These are phyloP conservation scores for Spinellus fusiger DNA, from an alignment of 192 early-diverging fungal species.

Conservation along the genomic window DNA sequence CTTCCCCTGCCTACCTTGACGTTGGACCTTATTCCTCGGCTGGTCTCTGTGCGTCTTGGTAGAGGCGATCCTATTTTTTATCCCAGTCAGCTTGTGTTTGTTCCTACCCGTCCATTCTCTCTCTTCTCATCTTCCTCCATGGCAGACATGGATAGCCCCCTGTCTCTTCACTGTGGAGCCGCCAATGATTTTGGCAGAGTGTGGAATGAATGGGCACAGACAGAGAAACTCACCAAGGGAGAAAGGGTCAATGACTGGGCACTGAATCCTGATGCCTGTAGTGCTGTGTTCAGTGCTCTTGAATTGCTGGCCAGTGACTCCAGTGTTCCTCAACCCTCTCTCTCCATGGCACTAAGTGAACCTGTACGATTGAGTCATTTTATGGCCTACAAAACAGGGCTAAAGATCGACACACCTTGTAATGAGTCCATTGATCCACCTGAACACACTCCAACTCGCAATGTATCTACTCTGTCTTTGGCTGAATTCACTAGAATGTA, in stretches of 20 bases:
- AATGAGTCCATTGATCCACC: background rate
- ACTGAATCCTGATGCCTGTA: background rate
- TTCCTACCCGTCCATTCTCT: background rate
- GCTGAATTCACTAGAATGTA: background rate
- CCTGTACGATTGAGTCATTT: background rate
- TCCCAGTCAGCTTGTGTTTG: background rate
- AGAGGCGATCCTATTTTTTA: background rate
- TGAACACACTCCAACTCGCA: background rate
- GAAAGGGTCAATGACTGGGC: background rate
- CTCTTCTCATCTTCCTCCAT: background rate
- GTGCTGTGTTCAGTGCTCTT: background rate
- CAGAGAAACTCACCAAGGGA: background rate
- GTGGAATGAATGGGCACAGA: background rate
- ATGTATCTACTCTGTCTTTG: background rate
- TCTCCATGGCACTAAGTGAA: slow-evolving; percentile 70
- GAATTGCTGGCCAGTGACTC: background rate
- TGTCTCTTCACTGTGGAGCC: background rate
- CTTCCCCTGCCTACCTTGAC: background rate
- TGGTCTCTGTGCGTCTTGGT: background rate
- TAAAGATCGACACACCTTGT: background rate
- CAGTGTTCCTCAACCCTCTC: slow-evolving; percentile 74
- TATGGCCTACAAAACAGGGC: background rate
- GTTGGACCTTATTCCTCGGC: background rate
- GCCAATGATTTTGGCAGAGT: background rate
- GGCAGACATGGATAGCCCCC: background rate